Evolutionary conservation across 1,284 basidiomycete species (phyloP), one percentile per base, ranked within the genome.

Genomic region (Ustilago trichophora): DNA sequence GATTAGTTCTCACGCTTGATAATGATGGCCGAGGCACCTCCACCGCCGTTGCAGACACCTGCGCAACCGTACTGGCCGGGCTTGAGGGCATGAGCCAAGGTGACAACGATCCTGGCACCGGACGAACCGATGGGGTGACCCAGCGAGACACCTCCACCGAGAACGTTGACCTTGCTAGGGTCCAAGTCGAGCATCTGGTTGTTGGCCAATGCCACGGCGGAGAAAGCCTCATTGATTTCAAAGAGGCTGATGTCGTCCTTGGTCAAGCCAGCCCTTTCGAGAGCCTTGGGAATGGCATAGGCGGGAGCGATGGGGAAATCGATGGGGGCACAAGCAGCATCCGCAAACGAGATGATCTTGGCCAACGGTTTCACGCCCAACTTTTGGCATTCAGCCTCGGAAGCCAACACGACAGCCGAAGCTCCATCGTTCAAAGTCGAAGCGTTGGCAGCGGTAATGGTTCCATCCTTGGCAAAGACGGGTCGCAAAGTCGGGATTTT

Each of bases 251-350:
- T 92, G 80, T 98, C 92, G 44, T 91, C 86, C 56, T 89, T 82
- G 26, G 87, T 87, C 55, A 98, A 85, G 73, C 91, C 91, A 41
- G 95, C 96, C 69, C 87, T 88, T 85, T 93, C 85, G 55, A 99
- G 86, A 9, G 96, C 96, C 65, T 88, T 84, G 34, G 96, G 96
- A 40, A 98, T 85, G 32, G 94, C 95, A 58, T 91, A 86, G 21
- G 95, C 91, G 24, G 96, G 96, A 25, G 96, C 96, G 73, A 89
- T 87, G 41, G 95, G 93, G 88, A 99, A 99, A 83, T 98, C 93
- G 75, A 98, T 91, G 33, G 96, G 96, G 26, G 92, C 92, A 75
- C 93, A 89, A 77, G 96, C 96, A 67, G 91, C 93, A 84, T 99
- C 96, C 64, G 96, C 93, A 83, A 91, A 98, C 6, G 93, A 76